A percentile compares a stretch with the other conserved stretches of the same genome.
Evolutionary conservation across 129 eudicot genomes (phyloP).

Genomic region (Calendula officinalis): DNA sequence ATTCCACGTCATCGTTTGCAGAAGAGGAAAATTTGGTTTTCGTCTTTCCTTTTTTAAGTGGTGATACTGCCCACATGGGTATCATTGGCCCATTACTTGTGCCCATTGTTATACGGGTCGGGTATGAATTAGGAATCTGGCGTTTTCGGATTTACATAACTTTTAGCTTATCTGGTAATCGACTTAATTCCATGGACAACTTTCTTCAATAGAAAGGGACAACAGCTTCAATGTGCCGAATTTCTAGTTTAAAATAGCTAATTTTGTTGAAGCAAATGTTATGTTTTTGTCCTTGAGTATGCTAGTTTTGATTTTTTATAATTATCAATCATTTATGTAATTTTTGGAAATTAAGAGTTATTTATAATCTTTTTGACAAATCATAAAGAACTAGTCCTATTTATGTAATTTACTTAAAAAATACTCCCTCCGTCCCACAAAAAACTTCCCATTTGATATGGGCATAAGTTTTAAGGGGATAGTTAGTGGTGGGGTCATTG

Average conservation of each 20-base stretch:
- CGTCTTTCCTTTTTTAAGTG: not conserved
- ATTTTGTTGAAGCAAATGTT: not conserved
- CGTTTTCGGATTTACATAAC: not conserved
- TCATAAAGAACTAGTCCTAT: too few relatives aligned
- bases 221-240: conserved; percentile 4
- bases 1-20: conserved; percentile 1
- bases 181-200: conserved; percentile 7
- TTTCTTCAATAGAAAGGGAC: too few relatives aligned
- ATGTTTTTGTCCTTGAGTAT: too few relatives aligned
- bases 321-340: too few relatives aligned
- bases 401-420: too few relatives aligned
- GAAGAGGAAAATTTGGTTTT: conserved; percentile 28
- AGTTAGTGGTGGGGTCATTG: too few relatives aligned
- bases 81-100: conserved; percentile 18
- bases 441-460: too few relatives aligned
- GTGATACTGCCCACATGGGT: conserved; percentile 15
- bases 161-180: not conserved
- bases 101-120: conserved; percentile 22
- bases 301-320: too few relatives aligned
- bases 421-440: too few relatives aligned
- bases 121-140: conserved; percentile 11
- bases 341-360: too few relatives aligned
- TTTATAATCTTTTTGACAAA: too few relatives aligned
- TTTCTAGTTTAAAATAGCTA: not conserved
- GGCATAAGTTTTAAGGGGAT: too few relatives aligned